These are phyloP conservation scores for Populus euphratica DNA, from an alignment of 345 rosid species.

Conservation along the genomic window DNA sequence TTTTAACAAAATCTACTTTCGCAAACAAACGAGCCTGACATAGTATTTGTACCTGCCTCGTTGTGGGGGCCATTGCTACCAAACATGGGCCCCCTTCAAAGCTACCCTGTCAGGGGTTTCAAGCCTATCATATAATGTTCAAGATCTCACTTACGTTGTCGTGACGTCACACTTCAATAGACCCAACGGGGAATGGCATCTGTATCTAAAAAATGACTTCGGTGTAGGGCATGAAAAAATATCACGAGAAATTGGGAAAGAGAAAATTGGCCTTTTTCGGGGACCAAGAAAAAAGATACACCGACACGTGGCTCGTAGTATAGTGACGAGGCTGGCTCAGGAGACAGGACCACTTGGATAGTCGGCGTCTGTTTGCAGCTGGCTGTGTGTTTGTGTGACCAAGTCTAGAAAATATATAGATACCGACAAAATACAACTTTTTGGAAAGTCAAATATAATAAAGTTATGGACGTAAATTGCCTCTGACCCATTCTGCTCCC, in stretches of 20 bases:
- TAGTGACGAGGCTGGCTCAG: conserved; percentile 35
- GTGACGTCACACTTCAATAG: neutral
- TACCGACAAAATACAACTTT: conserved; percentile 56
- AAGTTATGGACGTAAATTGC: neutral
- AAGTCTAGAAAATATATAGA: conserved; percentile 7
- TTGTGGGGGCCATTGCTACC: neutral
- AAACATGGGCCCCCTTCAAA: neutral
- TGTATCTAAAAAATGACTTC: neutral
- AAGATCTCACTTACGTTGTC: neutral
- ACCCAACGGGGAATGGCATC: neutral
- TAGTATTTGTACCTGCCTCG: neutral
- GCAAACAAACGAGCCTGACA: too few relatives aligned
- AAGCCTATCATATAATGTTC: neutral
- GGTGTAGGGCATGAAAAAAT: neutral
- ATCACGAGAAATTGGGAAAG: conserved; percentile 22
- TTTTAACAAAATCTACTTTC: too few relatives aligned
- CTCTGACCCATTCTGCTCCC: neutral
- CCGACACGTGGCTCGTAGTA: conserved; percentile 24
- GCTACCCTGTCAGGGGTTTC: neutral
- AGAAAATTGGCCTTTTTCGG: neutral
- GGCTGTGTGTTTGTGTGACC: conserved; percentile 21
- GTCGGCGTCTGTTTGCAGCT: conserved; percentile 44
- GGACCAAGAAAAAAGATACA: neutral
- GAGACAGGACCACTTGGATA: conserved; percentile 36
- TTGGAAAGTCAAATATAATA: conserved; percentile 4